phyloP scores from a whole-genome alignment of 106 monocot species.

The Vanilla planifolia region DNA sequence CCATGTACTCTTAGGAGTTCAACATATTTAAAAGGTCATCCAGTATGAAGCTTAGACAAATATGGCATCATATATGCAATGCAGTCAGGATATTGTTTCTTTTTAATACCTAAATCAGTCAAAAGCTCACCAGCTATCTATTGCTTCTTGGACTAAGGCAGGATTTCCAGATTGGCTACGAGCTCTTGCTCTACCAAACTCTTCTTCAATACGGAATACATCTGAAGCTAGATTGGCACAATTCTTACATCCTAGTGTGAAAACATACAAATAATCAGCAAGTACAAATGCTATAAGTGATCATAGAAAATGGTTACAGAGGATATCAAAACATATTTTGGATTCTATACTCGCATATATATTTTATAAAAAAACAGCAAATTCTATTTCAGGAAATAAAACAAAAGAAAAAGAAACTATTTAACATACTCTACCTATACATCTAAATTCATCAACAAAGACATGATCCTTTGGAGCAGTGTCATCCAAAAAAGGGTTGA shows the following conservation, averaged over 20 bases:
- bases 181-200: slow-evolving; percentile 92
- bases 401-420: too few relatives aligned
- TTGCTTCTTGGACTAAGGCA: slow-evolving; percentile 73
- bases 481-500: slow-evolving; percentile 89
- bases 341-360: too few relatives aligned
- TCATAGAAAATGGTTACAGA: too few relatives aligned
- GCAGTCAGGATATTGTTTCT: too few relatives aligned
- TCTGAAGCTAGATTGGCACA: slow-evolving; percentile 79
- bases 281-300: background rate
- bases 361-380: too few relatives aligned
- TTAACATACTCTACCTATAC: slow-evolving; percentile 60
- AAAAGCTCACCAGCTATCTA: slow-evolving; percentile 82
- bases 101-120: background rate
- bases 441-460: slow-evolving; percentile 98
- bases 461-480: slow-evolving; percentile 66
- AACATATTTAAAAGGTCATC: too few relatives aligned
- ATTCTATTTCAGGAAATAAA: too few relatives aligned
- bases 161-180: slow-evolving; percentile 63
- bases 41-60: too few relatives aligned
- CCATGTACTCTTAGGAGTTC: too few relatives aligned
- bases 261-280: too few relatives aligned
- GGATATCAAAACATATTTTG: too few relatives aligned
- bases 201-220: slow-evolving; percentile 85
- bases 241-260: slow-evolving; percentile 99
- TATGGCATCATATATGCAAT: too few relatives aligned